Evolutionary conservation across 768 basidiomycete species (phyloP).

Genomic region (Pholiota microspora): DNA sequence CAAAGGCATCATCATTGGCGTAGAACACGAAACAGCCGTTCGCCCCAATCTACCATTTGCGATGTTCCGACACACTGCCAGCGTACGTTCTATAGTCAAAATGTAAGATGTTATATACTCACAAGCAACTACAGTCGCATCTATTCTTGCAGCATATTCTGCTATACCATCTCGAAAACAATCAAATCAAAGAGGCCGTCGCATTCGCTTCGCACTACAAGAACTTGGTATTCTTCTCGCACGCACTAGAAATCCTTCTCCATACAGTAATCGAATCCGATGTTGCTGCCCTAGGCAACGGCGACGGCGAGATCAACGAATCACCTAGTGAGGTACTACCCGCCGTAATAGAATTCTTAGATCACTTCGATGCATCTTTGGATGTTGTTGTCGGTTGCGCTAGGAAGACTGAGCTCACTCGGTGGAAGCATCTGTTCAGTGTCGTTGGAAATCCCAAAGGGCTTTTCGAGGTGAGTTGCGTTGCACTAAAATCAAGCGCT

Average conservation of each 20-base stretch:
- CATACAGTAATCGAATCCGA: conserved; percentile 93
- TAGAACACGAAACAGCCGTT: conserved; percentile 82
- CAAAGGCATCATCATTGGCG: conserved; percentile 97
- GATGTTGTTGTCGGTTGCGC: conserved; percentile 97
- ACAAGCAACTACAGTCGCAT: conserved; percentile 59
- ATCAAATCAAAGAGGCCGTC: conserved; percentile 73
- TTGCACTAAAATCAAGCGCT: neutral
- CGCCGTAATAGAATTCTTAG: conserved; percentile 83
- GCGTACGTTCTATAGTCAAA: conserved; percentile 46
- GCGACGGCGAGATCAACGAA: conserved; percentile 20
- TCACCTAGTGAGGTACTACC: conserved; percentile 49
- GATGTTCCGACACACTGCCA: conserved; percentile 89
- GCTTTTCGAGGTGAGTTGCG: conserved; percentile 75
- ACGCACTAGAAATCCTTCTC: conserved; percentile 91
- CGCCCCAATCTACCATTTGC: conserved; percentile 80
- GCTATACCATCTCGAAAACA: conserved; percentile 70
- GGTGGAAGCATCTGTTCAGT: conserved; percentile 87
- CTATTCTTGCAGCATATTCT: conserved; percentile 93
- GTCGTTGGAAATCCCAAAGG: conserved; percentile 88
- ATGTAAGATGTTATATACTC: conserved; percentile 3
- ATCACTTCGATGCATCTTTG: conserved; percentile 87
- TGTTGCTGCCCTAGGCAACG: conserved; percentile 34
- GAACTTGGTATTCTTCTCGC: conserved; percentile 87
- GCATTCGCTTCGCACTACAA: conserved; percentile 85
- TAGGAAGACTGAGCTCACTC: conserved; percentile 90